phyloP scores from a whole-genome alignment of 192 early-diverging fungal species.

The Linnemannia zychae region DNA sequence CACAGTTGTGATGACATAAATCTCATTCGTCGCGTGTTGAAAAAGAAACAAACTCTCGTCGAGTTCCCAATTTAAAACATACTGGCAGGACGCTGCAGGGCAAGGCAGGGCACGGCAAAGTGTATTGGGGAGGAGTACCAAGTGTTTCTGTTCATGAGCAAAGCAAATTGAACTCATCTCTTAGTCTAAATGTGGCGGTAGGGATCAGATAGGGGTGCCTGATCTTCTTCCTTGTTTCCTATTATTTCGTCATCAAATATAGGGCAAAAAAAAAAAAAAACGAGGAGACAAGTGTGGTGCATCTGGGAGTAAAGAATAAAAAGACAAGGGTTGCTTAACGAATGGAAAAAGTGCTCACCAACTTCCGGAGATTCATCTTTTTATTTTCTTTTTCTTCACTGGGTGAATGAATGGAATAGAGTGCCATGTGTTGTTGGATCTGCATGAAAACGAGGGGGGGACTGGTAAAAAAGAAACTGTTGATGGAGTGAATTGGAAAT shows the following conservation, averaged over 20 bases:
- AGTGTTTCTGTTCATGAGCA: no score
- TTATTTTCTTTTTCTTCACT: not conserved
- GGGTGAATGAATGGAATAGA: not conserved
- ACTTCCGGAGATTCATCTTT: constrained; percentile 11
- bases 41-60: not conserved
- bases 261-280: not conserved
- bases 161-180: no score
- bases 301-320: not conserved
- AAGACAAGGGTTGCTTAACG: not conserved
- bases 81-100: no score
- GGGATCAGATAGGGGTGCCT: no score
- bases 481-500: not conserved
- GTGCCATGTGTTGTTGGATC: not conserved
- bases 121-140: not conserved
- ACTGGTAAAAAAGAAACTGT: not conserved
- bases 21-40: not conserved
- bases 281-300: not conserved
- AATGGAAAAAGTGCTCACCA: constrained; percentile 5
- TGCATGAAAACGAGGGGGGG: no score
- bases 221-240: no score
- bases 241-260: no score
- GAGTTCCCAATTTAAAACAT: no score
- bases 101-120: no score
- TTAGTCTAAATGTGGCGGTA: no score
- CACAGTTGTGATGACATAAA: not conserved